Evolutionary conservation across 1,284 basidiomycete species (phyloP), one percentile per base, ranked within the genome.

Genomic region (Malassezia restricta): DNA sequence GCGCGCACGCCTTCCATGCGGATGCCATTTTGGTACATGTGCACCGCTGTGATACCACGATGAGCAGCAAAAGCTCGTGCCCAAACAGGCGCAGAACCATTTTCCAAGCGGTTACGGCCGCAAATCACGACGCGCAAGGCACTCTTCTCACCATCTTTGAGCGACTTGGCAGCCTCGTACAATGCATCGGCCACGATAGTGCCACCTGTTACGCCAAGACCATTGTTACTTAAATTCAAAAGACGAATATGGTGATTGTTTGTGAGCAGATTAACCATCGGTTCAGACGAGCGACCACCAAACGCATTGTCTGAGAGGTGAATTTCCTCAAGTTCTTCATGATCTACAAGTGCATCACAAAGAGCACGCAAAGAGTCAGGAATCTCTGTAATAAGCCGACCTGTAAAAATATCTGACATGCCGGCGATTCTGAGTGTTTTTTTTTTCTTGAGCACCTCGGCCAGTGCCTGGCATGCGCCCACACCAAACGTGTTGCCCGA

Each of bases 321-420:
- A 67, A 98, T 80, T 76, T 90, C 87, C 46, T 86, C 78, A 30
- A 98, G 83, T 8, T 82, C 81, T 6, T 82, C 79, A 71, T 87
- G 86, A 63, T 82, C 79, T 59, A 82, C 83, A 53, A 98, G 81
- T 12, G 88, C 83, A 66, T 88, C 81, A 74, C 90, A 95, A 63
- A 98, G 81, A 30, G 87, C 85, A 35, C 83, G 80, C 40, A 98
- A 82, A 3, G 92, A 87, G 63, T 79, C 81, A 4, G 94, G 94
- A 71, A 98, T 96, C 76, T 98, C 92, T 57, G 82, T 80, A 77
- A 96, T 96, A 63, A 95, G 80, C 56, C 94, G 85, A 45, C 91
- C 88, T 8, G 92, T 96, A 77, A 98, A 98, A 76, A 98, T 92
- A 76, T 96, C 94, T 43, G 89, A 86, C 63, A 96, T 86, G 77